Conservation (phyloP, 129 eudicot genomes). For the Saussurea involucrata region DNA sequence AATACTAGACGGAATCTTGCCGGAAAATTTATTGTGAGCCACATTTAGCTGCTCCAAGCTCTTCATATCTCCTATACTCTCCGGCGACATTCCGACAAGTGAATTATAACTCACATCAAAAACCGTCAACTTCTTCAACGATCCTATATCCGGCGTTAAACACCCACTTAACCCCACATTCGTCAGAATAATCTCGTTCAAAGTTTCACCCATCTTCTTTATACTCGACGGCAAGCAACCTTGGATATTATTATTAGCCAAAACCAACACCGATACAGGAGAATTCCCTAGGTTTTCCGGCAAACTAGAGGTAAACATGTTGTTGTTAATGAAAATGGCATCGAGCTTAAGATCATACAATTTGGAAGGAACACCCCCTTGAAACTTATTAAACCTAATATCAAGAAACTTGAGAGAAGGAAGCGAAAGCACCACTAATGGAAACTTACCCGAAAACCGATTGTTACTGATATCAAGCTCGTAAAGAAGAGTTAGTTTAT, state of each 20-base stretch:
- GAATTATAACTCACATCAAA: slow-evolving; percentile 70
- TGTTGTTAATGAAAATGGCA: slow-evolving; percentile 77
- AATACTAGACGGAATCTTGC: slow-evolving; percentile 61
- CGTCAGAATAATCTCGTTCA: slow-evolving; percentile 58
- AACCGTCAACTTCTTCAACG: slow-evolving; percentile 49
- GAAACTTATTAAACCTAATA: slow-evolving; percentile 56
- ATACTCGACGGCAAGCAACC: slow-evolving; percentile 77
- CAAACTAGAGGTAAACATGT: slow-evolving; percentile 33
- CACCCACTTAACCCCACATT: slow-evolving; percentile 59
- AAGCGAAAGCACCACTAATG: slow-evolving; percentile 44
- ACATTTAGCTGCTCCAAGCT: slow-evolving; percentile 76
- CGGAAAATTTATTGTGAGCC: slow-evolving; percentile 65
- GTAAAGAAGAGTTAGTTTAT: slow-evolving; percentile 40
- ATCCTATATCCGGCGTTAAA: slow-evolving; percentile 60
- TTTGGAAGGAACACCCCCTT: slow-evolving; percentile 49
- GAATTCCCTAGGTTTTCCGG: slow-evolving; percentile 69
- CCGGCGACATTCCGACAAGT: slow-evolving; percentile 57
- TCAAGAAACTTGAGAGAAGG: slow-evolving; percentile 60
- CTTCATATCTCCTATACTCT: slow-evolving; percentile 57
- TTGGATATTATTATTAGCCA: slow-evolving; percentile 58
- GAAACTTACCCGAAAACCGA: slow-evolving; percentile 60
- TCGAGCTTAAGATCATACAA: slow-evolving; percentile 68
- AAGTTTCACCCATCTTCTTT: slow-evolving; percentile 48
- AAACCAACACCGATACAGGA: slow-evolving; percentile 65
- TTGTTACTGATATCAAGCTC: slow-evolving; percentile 83